phyloP scores from a whole-genome alignment of 345 rosid species.

The Heritiera littoralis region DNA sequence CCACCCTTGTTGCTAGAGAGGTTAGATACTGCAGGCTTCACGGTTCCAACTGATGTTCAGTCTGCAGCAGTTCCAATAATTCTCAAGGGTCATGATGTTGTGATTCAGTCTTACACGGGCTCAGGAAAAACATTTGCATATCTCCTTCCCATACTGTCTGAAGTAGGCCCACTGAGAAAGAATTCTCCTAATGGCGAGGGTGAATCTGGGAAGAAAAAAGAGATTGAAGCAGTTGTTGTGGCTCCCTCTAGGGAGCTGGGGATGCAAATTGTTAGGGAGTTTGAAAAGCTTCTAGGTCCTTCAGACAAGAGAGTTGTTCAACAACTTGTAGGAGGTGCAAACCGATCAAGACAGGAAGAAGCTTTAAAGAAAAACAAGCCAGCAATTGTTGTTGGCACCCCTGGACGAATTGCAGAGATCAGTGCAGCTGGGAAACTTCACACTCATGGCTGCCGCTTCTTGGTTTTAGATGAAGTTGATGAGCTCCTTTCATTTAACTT shows the following conservation, averaged over 20 bases:
- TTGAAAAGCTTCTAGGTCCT: constrained; percentile 84
- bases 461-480: constrained; percentile 92
- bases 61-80: constrained; percentile 80
- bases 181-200: constrained; percentile 35
- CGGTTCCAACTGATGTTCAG: constrained; percentile 83
- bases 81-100: constrained; percentile 69
- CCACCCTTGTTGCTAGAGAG: constrained; percentile 63
- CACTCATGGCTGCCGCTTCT: constrained; percentile 79
- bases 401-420: constrained; percentile 91
- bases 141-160: constrained; percentile 78
- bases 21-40: constrained; percentile 69
- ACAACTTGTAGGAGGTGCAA: constrained; percentile 97
- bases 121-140: constrained; percentile 93
- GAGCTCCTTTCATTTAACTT: constrained; percentile 90
- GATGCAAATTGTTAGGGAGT: constrained; percentile 94
- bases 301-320: constrained; percentile 74
- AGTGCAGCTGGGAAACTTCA: constrained; percentile 93
- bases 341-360: constrained; percentile 94
- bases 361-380: constrained; percentile 94
- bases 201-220: constrained; percentile 50
- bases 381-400: constrained; percentile 85
- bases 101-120: constrained; percentile 91
- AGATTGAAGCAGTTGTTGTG: constrained; percentile 82
- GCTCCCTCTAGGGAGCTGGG: constrained; percentile 97
- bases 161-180: constrained; percentile 66